Base-by-base conservation (phyloP, 2,329 filamentous ascomycete species). In the Paecilomyces fulvus region DNA sequence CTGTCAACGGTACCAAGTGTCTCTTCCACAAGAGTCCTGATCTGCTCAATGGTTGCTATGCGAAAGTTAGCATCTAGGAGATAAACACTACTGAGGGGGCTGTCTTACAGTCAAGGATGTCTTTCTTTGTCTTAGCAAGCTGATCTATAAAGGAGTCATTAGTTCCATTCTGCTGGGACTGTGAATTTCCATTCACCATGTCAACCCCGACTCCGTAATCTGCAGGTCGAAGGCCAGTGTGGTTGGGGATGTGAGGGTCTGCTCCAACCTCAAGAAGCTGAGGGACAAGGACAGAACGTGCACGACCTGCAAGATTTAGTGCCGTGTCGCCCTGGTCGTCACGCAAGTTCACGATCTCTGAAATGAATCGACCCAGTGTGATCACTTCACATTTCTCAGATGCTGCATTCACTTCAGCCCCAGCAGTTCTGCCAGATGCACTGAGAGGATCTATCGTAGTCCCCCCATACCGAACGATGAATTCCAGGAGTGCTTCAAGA, bases 271-370 rank as follows among this genome's bases (percentile, higher is more conserved):
- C 94, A 10, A 97, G 80, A 30, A 99, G 79, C 69, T 99, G 94
- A n/a, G 91, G 92, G 57, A 97, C 95, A 64, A 99, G 96, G 65
- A 90, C 95, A 69, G 96, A 97, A 21, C 91, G 90, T 63, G 96
- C 95, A 59, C 94, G 83, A 1, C 94, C 92, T 1, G 92, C 94
- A 60, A 97, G 87, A 64, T 96, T 96, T 20, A 99, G 79, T 0
- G 94, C 94, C 0, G 94, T 99, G 67, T 99, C 95, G 0, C 94
- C 94, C 31, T 89, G 88, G 65, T 92, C 91, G 72, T 99, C 94
- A 65, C 92, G 89, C 0, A 92, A 88, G 65, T 99, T 97, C 58
- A 99, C 92, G 71, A 99, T 95, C 68, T 97, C 92, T 52, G 88
- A 90, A 83, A 99, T 95, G 74, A 99, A 99, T 37, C 90, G 86